Evolutionary conservation across 2,329 filamentous ascomycete genomes (phyloP).

Genomic region (Fusarium ramigenum): DNA sequence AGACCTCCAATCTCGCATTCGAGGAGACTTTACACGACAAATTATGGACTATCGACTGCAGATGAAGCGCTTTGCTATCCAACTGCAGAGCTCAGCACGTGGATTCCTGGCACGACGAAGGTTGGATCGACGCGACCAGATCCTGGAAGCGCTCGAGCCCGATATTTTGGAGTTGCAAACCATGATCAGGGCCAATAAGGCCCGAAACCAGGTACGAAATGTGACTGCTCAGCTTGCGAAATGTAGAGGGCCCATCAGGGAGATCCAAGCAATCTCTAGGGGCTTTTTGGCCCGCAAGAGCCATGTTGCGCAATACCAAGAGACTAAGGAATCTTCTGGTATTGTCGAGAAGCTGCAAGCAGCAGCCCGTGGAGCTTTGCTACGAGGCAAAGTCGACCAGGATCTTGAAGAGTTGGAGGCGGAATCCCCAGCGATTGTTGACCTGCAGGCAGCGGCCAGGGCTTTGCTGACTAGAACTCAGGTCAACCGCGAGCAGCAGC

Average conservation of each 20-base stretch:
- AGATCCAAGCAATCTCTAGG: constrained; percentile 72
- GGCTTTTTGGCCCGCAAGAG: constrained; percentile 72
- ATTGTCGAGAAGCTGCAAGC: constrained; percentile 71
- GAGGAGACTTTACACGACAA: constrained; percentile 88
- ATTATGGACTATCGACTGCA: constrained; percentile 82
- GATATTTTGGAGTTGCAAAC: constrained; percentile 85
- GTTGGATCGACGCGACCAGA: constrained; percentile 68
- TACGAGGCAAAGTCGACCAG: constrained; percentile 65
- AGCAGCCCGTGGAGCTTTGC: constrained; percentile 71
- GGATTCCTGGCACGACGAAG: constrained; percentile 77
- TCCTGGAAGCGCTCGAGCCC: constrained; percentile 75
- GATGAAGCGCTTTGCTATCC: constrained; percentile 83
- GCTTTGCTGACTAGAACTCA: constrained; percentile 68
- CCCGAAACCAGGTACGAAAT: constrained; percentile 66
- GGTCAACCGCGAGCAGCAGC: constrained; percentile 60
- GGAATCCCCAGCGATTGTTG: constrained; percentile 59
- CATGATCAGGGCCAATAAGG: constrained; percentile 75
- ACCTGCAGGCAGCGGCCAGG: constrained; percentile 73
- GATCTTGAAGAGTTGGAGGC: constrained; percentile 63
- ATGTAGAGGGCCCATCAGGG: constrained; percentile 70
- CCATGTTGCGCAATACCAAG: constrained; percentile 63
- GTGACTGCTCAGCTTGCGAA: constrained; percentile 67
- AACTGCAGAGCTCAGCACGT: constrained; percentile 81
- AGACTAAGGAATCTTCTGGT: constrained; percentile 61
- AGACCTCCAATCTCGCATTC: constrained; percentile 85